Evolutionary conservation across 1,284 basidiomycete genomes (phyloP).

Genomic region (Chondrostereum purpureum): DNA sequence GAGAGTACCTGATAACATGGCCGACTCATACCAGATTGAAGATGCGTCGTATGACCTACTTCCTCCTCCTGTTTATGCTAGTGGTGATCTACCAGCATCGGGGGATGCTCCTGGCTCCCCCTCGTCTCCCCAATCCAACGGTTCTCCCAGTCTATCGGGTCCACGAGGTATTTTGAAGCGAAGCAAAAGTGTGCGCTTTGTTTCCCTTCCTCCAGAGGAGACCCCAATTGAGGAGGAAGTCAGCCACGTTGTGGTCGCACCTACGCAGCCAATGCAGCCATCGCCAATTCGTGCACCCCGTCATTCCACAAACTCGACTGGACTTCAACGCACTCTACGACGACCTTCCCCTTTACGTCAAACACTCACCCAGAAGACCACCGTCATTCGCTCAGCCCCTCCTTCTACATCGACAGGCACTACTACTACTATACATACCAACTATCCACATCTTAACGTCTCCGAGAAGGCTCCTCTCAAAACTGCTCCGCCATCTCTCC

Average conservation of each 20-base stretch:
- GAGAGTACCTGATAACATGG: not conserved
- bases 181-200: slow-evolving; percentile 35
- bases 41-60: not conserved
- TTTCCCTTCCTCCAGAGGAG: slow-evolving; percentile 26
- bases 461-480: slow-evolving; percentile 1
- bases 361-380: slow-evolving; percentile 12
- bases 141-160: slow-evolving; percentile 18
- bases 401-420: too few species aligned
- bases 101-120: not conserved
- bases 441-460: too few species aligned
- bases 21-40: not conserved
- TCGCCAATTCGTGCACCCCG: slow-evolving; percentile 2
- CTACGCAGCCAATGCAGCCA: not conserved
- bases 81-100: too few species aligned
- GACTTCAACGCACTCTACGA: slow-evolving; percentile 10
- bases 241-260: not conserved
- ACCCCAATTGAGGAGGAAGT: slow-evolving; percentile 2
- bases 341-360: slow-evolving; percentile 15
- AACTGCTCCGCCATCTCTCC: not conserved
- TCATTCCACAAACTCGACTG: slow-evolving; percentile 5
- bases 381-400: slow-evolving; percentile 3
- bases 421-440: slow-evolving; percentile 6
- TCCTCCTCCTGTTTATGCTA: not conserved
- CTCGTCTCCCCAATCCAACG: slow-evolving; percentile 7
- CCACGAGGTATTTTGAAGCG: slow-evolving; percentile 33